Conservation (phyloP, 2,329 filamentous ascomycete species). For the Colletotrichum falcatum region DNA sequence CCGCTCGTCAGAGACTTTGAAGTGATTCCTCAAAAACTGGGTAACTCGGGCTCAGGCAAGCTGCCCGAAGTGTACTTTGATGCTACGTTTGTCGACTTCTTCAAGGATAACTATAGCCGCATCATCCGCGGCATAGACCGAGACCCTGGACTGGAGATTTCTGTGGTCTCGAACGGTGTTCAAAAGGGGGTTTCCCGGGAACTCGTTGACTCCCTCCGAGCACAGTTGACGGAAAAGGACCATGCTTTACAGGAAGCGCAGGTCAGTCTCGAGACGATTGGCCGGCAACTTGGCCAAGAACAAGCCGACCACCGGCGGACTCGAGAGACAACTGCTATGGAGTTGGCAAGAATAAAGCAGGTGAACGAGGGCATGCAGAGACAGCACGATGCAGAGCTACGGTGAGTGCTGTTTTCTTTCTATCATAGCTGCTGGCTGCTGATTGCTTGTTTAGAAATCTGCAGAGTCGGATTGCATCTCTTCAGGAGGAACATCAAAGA, state of each 20-base stretch:
- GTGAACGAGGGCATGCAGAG: constrained; percentile 78
- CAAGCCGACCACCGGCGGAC: constrained; percentile 77
- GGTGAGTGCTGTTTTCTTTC: constrained; percentile 52
- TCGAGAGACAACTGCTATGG: constrained; percentile 67
- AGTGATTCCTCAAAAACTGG: constrained; percentile 78
- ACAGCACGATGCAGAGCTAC: constrained; percentile 75
- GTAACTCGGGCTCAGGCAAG: constrained; percentile 58
- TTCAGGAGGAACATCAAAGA: constrained; percentile 40
- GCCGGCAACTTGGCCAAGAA: constrained; percentile 75
- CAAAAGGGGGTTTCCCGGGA: constrained; percentile 95
- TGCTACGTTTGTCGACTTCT: constrained; percentile 87
- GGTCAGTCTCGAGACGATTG: constrained; percentile 59
- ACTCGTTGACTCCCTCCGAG: constrained; percentile 85
- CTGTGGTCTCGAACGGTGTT: constrained; percentile 80
- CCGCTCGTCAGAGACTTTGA: constrained; percentile 90
- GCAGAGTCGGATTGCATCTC: constrained; percentile 38
- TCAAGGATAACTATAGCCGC: constrained; percentile 95
- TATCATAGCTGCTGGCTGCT: background rate
- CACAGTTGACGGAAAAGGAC: constrained; percentile 80
- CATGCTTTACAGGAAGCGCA: constrained; percentile 61
- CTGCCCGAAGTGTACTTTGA: constrained; percentile 89
- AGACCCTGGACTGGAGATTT: constrained; percentile 88
- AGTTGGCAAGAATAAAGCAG: constrained; percentile 69
- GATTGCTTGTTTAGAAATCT: constrained; percentile 22
- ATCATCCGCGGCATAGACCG: constrained; percentile 88